phyloP scores from a whole-genome alignment of 1,284 basidiomycete species.

The Austroboletus rostrupii region DNA sequence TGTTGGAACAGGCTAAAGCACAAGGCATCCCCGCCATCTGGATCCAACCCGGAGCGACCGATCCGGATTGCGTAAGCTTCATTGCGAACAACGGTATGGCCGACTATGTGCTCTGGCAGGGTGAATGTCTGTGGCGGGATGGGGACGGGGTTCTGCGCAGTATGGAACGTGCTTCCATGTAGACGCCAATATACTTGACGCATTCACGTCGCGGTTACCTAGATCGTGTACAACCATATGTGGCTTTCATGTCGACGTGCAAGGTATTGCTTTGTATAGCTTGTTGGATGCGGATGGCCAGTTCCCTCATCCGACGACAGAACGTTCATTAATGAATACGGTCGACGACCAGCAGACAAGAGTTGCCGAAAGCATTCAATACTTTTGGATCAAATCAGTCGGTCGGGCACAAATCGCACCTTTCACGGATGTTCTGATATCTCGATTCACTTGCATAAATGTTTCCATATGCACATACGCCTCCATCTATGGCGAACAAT shows the following conservation, averaged over 20 bases:
- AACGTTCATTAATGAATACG: no score
- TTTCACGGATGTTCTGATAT: not conserved
- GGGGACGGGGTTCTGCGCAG: slow-evolving; percentile 23
- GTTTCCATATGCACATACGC: not conserved
- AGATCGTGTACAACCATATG: not conserved
- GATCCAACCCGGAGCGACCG: slow-evolving; percentile 84
- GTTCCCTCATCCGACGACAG: no score
- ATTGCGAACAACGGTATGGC: slow-evolving; percentile 37
- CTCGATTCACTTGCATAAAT: not conserved
- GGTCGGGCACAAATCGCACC: not conserved
- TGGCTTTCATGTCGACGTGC: not conserved
- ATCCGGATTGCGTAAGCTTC: slow-evolving; percentile 48
- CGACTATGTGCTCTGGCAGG: slow-evolving; percentile 28
- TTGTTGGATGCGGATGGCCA: no score
- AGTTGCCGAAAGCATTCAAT: no score
- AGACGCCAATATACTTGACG: not conserved
- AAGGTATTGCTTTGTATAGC: no score
- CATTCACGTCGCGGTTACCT: not conserved
- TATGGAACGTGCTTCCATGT: slow-evolving; percentile 23
- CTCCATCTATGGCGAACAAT: not conserved
- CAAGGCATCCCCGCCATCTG: slow-evolving; percentile 67
- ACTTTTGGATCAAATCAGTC: not conserved
- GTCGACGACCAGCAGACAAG: no score
- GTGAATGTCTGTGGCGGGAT: slow-evolving; percentile 32
- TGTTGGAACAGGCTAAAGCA: slow-evolving; percentile 63